These are phyloP conservation scores for Steccherinum ochraceum DNA, from an alignment of 768 basidiomycete genomes.

Conservation along the genomic window DNA sequence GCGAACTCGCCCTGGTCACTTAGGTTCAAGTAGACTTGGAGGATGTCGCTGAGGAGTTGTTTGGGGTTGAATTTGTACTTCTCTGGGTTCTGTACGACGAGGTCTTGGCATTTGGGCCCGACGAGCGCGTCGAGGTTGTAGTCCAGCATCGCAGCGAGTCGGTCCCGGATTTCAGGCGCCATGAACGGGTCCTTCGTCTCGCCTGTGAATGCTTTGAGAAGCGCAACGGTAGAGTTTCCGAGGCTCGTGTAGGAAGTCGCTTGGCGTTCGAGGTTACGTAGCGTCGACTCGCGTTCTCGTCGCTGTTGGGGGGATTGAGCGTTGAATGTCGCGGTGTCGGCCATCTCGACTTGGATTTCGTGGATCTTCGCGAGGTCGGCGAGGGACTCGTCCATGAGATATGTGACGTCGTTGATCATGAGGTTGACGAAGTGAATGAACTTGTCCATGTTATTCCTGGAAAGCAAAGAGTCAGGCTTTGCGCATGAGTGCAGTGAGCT, in stretches of 20 bases:
- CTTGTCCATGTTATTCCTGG: constrained; percentile 73
- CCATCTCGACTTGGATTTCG: constrained; percentile 82
- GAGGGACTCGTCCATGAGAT: constrained; percentile 94
- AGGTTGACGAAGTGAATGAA: constrained; percentile 95
- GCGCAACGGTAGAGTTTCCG: constrained; percentile 81
- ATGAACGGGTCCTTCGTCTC: constrained; percentile 91
- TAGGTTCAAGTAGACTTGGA: constrained; percentile 88
- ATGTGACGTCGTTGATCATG: constrained; percentile 99
- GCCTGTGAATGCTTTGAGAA: constrained; percentile 88
- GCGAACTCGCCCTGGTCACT: constrained; percentile 76
- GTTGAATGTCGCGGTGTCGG: constrained; percentile 64
- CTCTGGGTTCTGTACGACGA: constrained; percentile 79
- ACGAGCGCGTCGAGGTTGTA: constrained; percentile 88
- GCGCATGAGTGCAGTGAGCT: background rate
- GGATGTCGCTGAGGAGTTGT: constrained; percentile 74
- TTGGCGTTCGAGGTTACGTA: constrained; percentile 77
- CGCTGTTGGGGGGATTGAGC: constrained; percentile 62
- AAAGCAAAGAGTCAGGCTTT: background rate
- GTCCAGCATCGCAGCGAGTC: constrained; percentile 93
- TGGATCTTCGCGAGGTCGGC: constrained; percentile 85
- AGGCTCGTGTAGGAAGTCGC: constrained; percentile 85
- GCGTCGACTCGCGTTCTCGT: constrained; percentile 73
- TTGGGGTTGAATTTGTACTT: constrained; percentile 88
- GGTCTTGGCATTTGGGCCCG: constrained; percentile 82
- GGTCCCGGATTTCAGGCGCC: constrained; percentile 93